Evolutionary conservation across 495 filamentous ascomycete genomes (phyloP).

Genomic region (Mycothermus thermophilus): DNA sequence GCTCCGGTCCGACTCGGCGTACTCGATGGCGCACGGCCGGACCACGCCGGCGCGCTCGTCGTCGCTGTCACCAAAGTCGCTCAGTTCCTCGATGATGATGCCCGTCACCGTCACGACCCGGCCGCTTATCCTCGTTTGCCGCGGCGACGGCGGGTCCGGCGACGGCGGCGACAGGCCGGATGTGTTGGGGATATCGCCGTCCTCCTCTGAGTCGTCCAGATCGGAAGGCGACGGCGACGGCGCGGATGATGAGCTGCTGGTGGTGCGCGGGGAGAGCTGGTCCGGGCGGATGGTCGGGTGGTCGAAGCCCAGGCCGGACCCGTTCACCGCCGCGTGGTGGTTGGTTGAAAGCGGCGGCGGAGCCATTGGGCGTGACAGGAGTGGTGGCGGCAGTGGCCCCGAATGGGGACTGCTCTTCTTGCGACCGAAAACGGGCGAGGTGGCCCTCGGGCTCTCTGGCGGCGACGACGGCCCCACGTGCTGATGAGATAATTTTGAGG

Average conservation of each 20-base stretch:
- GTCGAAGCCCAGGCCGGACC: slow-evolving; percentile 23
- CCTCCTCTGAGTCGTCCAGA: slow-evolving; percentile 19
- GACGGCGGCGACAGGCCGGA: slow-evolving; percentile 20
- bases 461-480: slow-evolving; percentile 39
- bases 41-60: slow-evolving; percentile 25
- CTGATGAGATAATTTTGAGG: slow-evolving; percentile 30
- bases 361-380: slow-evolving; percentile 18
- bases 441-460: slow-evolving; percentile 36
- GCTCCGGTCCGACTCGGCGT: slow-evolving; percentile 33
- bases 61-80: slow-evolving; percentile 28
- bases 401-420: slow-evolving; percentile 16
- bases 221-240: slow-evolving; percentile 11
- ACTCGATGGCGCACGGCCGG: slow-evolving; percentile 31
- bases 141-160: slow-evolving; percentile 16
- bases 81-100: slow-evolving; percentile 33
- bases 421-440: slow-evolving; percentile 28
- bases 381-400: slow-evolving; percentile 16
- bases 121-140: slow-evolving; percentile 11
- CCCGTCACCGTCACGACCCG: slow-evolving; percentile 21
- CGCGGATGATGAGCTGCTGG: slow-evolving; percentile 27
- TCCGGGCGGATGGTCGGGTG: slow-evolving; percentile 28
- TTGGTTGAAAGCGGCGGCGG: slow-evolving; percentile 21
- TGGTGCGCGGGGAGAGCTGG: slow-evolving; percentile 39
- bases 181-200: slow-evolving; percentile 14
- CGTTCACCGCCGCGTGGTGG: slow-evolving; percentile 25